These are phyloP conservation scores for Thelonectria blattea DNA, from an alignment of 2,329 filamentous ascomycete species.

Conservation along the genomic window DNA sequence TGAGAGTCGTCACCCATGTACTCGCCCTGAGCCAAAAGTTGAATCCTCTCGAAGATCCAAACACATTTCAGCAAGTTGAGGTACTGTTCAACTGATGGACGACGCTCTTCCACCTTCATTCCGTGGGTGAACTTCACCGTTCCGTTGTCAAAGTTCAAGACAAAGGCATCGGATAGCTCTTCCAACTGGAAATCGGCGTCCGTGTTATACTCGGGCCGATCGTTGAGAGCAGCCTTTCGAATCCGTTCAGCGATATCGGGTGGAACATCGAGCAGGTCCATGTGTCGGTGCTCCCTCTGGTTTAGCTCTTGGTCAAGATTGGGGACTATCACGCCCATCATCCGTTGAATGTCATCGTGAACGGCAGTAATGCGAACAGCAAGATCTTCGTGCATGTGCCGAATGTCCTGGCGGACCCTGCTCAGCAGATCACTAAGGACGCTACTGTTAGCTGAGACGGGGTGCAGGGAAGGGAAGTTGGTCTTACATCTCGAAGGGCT, in stretches of 20 bases:
- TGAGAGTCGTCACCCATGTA: conserved; percentile 36
- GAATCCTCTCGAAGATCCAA: conserved; percentile 38
- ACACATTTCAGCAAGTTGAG: conserved; percentile 44
- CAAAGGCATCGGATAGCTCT: conserved; percentile 43
- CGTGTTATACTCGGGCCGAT: conserved; percentile 26
- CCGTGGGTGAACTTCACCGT: conserved; percentile 37
- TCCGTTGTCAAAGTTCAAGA: conserved; percentile 38
- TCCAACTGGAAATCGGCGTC: conserved; percentile 34
- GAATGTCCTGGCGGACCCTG: conserved; percentile 39
- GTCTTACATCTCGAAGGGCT: conserved; percentile 46
- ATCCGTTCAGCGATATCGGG: conserved; percentile 33
- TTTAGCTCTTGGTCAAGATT: conserved; percentile 35
- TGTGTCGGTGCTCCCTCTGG: conserved; percentile 26
- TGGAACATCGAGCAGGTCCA: conserved; percentile 29
- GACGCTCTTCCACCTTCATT: conserved; percentile 36
- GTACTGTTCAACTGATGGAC: conserved; percentile 37
- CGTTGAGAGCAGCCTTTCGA: conserved; percentile 31
- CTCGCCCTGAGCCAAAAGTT: conserved; percentile 23
- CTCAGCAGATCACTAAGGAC: conserved; percentile 40
- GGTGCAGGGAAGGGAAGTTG: not conserved
- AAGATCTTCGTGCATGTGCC: conserved; percentile 35
- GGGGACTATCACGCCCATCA: conserved; percentile 37
- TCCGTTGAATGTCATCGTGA: conserved; percentile 31
- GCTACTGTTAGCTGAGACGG: conserved; percentile 3
- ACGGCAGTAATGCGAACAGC: conserved; percentile 32